These are phyloP conservation scores for Thalassiosira mediterranea DNA, from an alignment of 352 stramenopile genomes.

Conservation along the genomic window DNA sequence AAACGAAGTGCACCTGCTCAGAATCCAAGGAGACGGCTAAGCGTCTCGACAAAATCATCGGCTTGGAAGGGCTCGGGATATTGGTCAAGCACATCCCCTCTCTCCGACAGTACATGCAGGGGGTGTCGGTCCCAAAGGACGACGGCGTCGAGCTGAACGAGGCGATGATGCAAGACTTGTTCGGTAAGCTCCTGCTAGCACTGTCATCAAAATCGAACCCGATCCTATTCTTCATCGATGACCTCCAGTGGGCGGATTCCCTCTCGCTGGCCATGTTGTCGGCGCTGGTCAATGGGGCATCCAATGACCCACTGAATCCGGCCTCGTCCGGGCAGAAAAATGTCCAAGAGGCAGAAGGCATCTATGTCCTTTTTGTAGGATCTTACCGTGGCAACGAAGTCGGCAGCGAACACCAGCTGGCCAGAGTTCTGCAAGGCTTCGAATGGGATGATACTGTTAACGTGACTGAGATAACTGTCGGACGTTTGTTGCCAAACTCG, in stretches of 20 bases:
- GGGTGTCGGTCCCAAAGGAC: neutral
- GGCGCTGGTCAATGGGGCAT: too few relatives aligned
- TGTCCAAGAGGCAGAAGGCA: too few relatives aligned
- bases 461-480: too few relatives aligned
- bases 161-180: conserved; percentile 11
- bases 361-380: too few relatives aligned
- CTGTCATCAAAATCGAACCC: conserved; percentile 6
- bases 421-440: too few relatives aligned
- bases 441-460: too few relatives aligned
- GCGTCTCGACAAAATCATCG: conserved; percentile 1
- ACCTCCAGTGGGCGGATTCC: conserved; percentile 50
- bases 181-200: conserved; percentile 6
- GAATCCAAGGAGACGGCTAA: neutral
- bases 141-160: neutral
- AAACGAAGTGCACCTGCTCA: neutral
- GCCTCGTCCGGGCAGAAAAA: too few relatives aligned
- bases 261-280: conserved; percentile 24
- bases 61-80: neutral
- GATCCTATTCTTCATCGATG: conserved; percentile 47
- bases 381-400: too few relatives aligned
- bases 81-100: conserved; percentile 21
- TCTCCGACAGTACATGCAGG: neutral
- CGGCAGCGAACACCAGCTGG: too few relatives aligned
- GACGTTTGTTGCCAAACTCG: conserved; percentile 18
- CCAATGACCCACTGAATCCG: too few relatives aligned